These are phyloP conservation scores for Dioszegia hungarica DNA, from an alignment of 768 basidiomycete species.

Conservation along the genomic window DNA sequence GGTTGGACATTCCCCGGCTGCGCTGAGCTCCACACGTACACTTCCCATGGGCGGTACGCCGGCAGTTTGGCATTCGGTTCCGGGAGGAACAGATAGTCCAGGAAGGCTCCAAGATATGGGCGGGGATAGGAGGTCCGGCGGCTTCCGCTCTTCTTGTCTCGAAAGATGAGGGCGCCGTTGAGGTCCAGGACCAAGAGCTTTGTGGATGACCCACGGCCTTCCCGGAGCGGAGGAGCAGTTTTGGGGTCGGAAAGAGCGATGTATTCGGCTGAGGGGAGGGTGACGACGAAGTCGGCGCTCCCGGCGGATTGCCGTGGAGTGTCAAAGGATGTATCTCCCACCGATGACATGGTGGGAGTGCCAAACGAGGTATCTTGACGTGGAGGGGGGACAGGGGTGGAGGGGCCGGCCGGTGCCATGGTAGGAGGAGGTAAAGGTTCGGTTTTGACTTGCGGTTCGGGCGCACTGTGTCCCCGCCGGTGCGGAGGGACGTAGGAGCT, in stretches of 20 bases:
- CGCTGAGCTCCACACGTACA: slow-evolving; percentile 46
- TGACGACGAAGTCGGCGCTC: not conserved
- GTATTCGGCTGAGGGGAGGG: slow-evolving; percentile 5
- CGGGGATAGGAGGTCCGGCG: slow-evolving; percentile 21
- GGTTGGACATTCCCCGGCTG: slow-evolving; percentile 43
- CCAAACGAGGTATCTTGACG: not conserved
- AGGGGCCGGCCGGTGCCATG: too few relatives aligned
- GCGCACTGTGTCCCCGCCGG: not conserved
- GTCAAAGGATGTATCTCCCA: not conserved
- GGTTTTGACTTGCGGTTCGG: not conserved
- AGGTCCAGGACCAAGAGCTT: slow-evolving; percentile 47
- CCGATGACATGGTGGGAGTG: not conserved
- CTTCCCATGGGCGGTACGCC: slow-evolving; percentile 35
- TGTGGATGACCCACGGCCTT: not conserved
- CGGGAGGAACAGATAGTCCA: slow-evolving; percentile 36
- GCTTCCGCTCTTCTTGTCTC: slow-evolving; percentile 9
- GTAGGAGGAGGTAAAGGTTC: not conserved
- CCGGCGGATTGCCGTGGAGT: not conserved
- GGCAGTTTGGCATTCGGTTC: not conserved
- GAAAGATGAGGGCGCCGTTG: slow-evolving; percentile 44
- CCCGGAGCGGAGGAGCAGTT: not conserved
- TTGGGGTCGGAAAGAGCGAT: slow-evolving; percentile 6
- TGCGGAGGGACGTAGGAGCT: not conserved
- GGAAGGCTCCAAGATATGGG: slow-evolving; percentile 40
- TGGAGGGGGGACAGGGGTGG: not conserved